Conservation (phyloP, 345 rosid genomes). For the Excoecaria agallocha region DNA sequence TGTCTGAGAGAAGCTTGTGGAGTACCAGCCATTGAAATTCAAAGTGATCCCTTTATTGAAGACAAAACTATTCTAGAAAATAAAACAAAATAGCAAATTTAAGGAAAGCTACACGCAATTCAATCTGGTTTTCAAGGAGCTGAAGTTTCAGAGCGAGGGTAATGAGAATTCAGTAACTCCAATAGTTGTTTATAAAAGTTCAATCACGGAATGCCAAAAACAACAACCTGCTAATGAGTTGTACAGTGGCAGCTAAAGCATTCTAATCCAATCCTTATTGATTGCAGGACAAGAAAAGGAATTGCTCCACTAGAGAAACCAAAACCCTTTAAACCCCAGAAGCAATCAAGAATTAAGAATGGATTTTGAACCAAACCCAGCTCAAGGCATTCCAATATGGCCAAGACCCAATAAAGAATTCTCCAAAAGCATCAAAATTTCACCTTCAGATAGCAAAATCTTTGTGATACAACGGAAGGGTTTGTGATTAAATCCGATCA, state of each 20-base stretch:
- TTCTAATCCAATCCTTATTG: neutral
- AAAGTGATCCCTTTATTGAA: constrained; percentile 14
- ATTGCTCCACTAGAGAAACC: neutral
- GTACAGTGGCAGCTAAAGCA: neutral
- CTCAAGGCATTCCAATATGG: constrained; percentile 24
- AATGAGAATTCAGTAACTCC: constrained; percentile 21
- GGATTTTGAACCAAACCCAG: constrained; percentile 36
- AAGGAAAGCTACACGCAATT: constrained; percentile 4
- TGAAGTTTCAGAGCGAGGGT: neutral
- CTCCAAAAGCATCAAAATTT: constrained; percentile 20
- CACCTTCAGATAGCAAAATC: constrained; percentile 26
- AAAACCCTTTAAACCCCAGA: constrained; percentile 24
- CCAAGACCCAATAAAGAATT: constrained; percentile 25
- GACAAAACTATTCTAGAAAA: constrained; percentile 12
- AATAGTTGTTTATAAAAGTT: neutral
- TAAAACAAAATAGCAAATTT: constrained; percentile 21
- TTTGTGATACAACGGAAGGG: neutral
- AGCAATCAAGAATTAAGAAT: constrained; percentile 15
- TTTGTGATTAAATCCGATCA: constrained; percentile 19
- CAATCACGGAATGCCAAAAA: neutral
- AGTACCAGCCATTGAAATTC: constrained; percentile 60
- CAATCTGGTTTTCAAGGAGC: constrained; percentile 19
- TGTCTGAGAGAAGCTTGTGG: constrained; percentile 49
- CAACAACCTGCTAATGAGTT: neutral
- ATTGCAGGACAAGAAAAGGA: neutral